Base-by-base conservation (phyloP, 805 yeast genomes). In the Myxozyma nipponensis region DNA sequence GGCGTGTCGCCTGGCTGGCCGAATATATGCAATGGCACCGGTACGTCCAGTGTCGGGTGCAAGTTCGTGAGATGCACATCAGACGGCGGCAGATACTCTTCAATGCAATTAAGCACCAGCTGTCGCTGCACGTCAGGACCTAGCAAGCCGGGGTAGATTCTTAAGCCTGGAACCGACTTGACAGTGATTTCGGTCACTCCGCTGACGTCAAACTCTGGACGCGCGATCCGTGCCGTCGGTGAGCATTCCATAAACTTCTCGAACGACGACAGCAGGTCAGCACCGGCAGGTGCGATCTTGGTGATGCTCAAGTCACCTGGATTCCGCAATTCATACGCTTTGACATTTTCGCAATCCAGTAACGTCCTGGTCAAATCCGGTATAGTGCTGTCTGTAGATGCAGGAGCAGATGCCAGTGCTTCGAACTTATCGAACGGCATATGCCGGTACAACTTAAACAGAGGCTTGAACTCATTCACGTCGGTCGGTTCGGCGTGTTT, bases 1-100 rank as follows among this genome's bases (percentile, higher is more conserved):
- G 18, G 24, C 13, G 48, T 44, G 10, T 34, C 39, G 10, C 46
- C 28, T 13, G 60, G 34, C 17, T 46, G 39, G 25, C 40, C 56
- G 40, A 69, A 68, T 25, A 70, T 45, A 9, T 61, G 25, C 9
- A 71, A 53, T 0, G 72, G 73, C 15, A 65, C 48, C 1, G 63
- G 62, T 5, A 69, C 36, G 6, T 50, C 39, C 45, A 65, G 65
- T 32, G 66, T 66, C 2, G 68, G 64, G 30, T 68, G 69, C 10
- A 71, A 59, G 48, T 72, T 72, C 19, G 69, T 67, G 23, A 55
- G 49, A 52, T 72, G 76, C n/a, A 37, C 30, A 40, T 56, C 57
- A 2, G 46, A 50, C n/a, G 60, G 61, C 3, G 64, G 66, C 6
- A 71, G 54, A 44, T 67, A 69, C 9, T 66, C 69, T 26, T 58